Evolutionary conservation across 139 green algal genomes (phyloP), one percentile per base, ranked within the genome.

Genomic region (Chlorella vulgaris): DNA sequence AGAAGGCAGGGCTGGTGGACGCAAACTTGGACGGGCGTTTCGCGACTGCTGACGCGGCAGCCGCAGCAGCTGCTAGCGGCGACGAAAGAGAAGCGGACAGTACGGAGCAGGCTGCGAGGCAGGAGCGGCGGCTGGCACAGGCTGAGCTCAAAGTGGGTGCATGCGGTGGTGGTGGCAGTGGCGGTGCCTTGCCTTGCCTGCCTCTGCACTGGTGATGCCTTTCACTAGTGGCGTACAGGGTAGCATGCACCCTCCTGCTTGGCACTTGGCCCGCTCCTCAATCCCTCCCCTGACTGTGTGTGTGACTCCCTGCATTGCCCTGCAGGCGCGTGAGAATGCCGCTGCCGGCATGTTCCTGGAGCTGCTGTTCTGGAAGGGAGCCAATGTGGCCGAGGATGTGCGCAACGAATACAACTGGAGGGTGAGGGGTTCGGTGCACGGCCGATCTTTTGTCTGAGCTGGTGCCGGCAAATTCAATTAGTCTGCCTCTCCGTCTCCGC

Each of bases 311-410:
- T 71, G 65, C 65, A 39, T 22, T 7, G 65, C 35, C 33, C 65
- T 28, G n/a, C 63, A 84, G 77, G 86, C 85, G 55, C 69, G 85
- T 51, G 43, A 90, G 77, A 76, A 74, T n/a, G 58, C 66, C 18
- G 83, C 87, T 28, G 68, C 76, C 43, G 90, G 93, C 78, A 66
- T 93, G 58, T 91, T 92, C 40, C 53, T 96, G 39, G 93, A 97
- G 81, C 65, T 97, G 38, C 76, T 97, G 86, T 96, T 97, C 69
- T 97, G 93, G 93, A 95, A 93, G 67, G 85, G 79, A 43, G 58
- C 85, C 2, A 50, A n/a, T 0, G 81, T 77, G 28, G 76, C 85
- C 22, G 85, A 91, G 38, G 77, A 89, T 22, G 85, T 97, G 10
- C 75, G 82, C 19, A 74, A 93, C 33, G 87, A 91, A 43, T 97